Evolutionary conservation across 345 rosid species (phyloP).

Genomic region (Rhodamnia rubescens): DNA sequence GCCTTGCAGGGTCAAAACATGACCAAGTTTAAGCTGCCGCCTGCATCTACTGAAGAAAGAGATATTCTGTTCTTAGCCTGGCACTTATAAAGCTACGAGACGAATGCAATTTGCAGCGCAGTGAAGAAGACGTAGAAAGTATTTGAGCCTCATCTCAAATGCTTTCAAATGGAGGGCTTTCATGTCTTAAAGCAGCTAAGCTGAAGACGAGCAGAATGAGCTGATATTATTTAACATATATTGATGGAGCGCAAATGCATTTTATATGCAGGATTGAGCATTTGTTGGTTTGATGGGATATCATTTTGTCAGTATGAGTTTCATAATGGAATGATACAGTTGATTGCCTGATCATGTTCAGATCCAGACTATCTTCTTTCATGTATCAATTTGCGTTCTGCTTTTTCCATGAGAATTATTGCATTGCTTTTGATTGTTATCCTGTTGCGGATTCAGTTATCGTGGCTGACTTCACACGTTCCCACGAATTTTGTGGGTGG

Average conservation of each 20-base stretch:
- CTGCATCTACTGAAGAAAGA: constrained; percentile 30
- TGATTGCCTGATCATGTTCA: neutral
- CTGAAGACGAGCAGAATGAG: neutral
- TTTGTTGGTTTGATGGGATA: neutral
- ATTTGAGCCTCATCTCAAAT: constrained; percentile 71
- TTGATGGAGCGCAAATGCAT: neutral
- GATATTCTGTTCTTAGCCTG: constrained; percentile 85
- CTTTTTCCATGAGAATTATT: neutral
- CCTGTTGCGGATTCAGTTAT: neutral
- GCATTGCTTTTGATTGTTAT: neutral
- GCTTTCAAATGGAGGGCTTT: constrained; percentile 77
- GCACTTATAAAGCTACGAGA: constrained; percentile 77
- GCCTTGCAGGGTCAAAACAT: constrained; percentile 23
- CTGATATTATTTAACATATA: neutral
- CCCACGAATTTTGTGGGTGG: neutral
- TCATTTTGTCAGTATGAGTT: neutral
- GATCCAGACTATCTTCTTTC: neutral
- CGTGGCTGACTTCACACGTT: neutral
- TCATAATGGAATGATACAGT: neutral
- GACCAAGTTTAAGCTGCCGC: constrained; percentile 14
- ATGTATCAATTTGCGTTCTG: neutral
- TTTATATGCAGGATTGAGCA: neutral
- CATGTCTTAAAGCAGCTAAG: constrained; percentile 31
- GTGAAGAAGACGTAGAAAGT: constrained; percentile 63
- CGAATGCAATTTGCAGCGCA: constrained; percentile 78